These are phyloP conservation scores for Globisporangium orthogonon DNA, from an alignment of 352 stramenopile genomes.

Conservation along the genomic window DNA sequence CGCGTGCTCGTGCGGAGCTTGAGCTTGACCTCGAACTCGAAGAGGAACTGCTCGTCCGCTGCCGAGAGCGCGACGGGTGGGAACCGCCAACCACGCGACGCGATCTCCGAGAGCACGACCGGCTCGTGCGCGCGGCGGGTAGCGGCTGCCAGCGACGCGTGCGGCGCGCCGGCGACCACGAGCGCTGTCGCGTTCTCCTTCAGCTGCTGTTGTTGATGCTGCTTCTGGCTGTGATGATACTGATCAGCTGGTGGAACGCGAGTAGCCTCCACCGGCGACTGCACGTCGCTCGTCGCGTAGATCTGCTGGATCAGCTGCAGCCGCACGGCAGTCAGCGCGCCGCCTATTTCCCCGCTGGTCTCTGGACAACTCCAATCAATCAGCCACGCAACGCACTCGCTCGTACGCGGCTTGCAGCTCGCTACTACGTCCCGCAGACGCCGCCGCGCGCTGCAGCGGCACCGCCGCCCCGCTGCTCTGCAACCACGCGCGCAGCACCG, in stretches of 20 bases:
- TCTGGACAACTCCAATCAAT: too few species aligned
- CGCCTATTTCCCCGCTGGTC: too few species aligned
- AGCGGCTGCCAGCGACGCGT: background rate
- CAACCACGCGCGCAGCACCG: constrained; percentile 26
- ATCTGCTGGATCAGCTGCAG: background rate
- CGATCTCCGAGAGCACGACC: background rate
- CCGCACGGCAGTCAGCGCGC: background rate
- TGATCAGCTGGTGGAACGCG: too few species aligned
- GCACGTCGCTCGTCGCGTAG: background rate
- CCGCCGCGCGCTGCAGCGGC: constrained; percentile 24
- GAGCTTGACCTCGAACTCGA: constrained; percentile 78
- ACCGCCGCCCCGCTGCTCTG: constrained; percentile 26
- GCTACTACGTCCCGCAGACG: constrained; percentile 15
- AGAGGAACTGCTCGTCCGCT: constrained; percentile 65
- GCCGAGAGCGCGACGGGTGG: constrained; percentile 38
- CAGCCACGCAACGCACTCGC: constrained; percentile 17
- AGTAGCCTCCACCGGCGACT: too few species aligned
- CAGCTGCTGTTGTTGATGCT: background rate
- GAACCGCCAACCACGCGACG: constrained; percentile 45
- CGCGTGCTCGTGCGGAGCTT: constrained; percentile 31
- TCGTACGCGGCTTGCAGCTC: constrained; percentile 39
- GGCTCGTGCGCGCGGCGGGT: constrained; percentile 3
- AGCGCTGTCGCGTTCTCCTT: background rate
- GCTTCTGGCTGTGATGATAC: background rate
- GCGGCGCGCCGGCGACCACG: background rate